Base-by-base conservation (phyloP, 208 protist species). In the Acanthamoeba triangularis region DNA sequence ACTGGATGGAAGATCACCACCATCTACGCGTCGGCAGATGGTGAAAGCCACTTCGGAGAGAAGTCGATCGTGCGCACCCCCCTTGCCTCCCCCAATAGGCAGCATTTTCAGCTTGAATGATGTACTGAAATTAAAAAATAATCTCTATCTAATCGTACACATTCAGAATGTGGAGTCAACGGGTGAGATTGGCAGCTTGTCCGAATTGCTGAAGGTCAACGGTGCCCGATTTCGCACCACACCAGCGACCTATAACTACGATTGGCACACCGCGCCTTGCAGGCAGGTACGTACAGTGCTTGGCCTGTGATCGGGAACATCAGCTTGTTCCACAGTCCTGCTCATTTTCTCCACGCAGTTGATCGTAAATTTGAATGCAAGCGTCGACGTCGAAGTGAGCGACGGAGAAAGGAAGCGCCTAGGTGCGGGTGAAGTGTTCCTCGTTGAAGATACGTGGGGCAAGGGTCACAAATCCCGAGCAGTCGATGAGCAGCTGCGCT, bases 391-490 rank as follows among this genome's bases (percentile, higher is more conserved):
- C 7, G 74, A 84, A 28, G 74, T 54, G 41, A 84, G 74, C 37
- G 74, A 84, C 20, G 74, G 74, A 0, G 41, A 84, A 25, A 28
- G n/a, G 11, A 84, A 25, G 41, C 41, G 18, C 37, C 35, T 84
- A 3, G 37, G 37, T 13, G 41, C 74, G 13, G 74, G 74, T 16
- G 74, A 84, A 37, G 74, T 84, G 41, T 84, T 84, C 7, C 74
- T 84, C n/a, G 74, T 84, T 3, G 74, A 84, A 20, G 74, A 84
- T 25, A 84, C 74, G 23, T 84, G 74, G 74, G 74, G 74, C 74
- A 84, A 84, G 74, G 74, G 74, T 18, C 74, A 84, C 74, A 84
- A 84, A 52, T 84, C 74, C 5, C 35, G 25, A 84, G 74, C 74
- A n/a, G 44, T 84, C 4, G 41, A 52, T n/a, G 74, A 35, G 7